Evolutionary conservation across 768 basidiomycete genomes (phyloP).

Genomic region (Neoboletus brunneissimus): DNA sequence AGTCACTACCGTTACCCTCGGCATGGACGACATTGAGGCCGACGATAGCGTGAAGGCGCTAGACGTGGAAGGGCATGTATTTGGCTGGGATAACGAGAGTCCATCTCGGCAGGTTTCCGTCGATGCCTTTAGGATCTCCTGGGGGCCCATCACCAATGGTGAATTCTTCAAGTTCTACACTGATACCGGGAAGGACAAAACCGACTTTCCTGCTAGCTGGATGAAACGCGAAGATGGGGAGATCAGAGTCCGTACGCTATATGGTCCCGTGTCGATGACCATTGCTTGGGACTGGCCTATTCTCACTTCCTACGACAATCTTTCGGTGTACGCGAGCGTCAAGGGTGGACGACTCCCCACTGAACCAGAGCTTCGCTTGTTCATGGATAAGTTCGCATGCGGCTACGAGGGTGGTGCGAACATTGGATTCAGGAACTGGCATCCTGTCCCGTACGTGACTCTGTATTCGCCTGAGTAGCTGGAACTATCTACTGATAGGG

Average conservation of each 20-base stretch:
- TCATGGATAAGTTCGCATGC: slow-evolving; percentile 69
- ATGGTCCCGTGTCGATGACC: slow-evolving; percentile 77
- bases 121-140: slow-evolving; percentile 69
- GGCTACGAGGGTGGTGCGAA: slow-evolving; percentile 81
- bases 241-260: slow-evolving; percentile 74
- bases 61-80: slow-evolving; percentile 57
- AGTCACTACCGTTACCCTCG: slow-evolving; percentile 58
- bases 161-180: slow-evolving; percentile 74
- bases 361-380: slow-evolving; percentile 80
- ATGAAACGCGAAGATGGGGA: slow-evolving; percentile 12
- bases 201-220: slow-evolving; percentile 33
- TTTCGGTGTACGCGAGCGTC: slow-evolving; percentile 76
- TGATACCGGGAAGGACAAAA: slow-evolving; percentile 41
- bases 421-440: slow-evolving; percentile 89
- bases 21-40: slow-evolving; percentile 79
- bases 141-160: slow-evolving; percentile 85
- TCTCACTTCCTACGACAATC: slow-evolving; percentile 69
- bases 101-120: slow-evolving; percentile 64
- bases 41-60: slow-evolving; percentile 49
- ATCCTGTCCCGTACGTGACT: slow-evolving; percentile 76
- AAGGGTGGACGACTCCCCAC: slow-evolving; percentile 95
- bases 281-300: slow-evolving; percentile 86
- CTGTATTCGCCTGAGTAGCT: neutral
- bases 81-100: slow-evolving; percentile 95
- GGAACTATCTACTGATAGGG: slow-evolving; percentile 1